Percentiles rank a stretch among this genome's conserved stretches.
These are phyloP conservation scores for Stromatinia cepivora DNA, from an alignment of 2,329 filamentous ascomycete species.

Conservation along the genomic window DNA sequence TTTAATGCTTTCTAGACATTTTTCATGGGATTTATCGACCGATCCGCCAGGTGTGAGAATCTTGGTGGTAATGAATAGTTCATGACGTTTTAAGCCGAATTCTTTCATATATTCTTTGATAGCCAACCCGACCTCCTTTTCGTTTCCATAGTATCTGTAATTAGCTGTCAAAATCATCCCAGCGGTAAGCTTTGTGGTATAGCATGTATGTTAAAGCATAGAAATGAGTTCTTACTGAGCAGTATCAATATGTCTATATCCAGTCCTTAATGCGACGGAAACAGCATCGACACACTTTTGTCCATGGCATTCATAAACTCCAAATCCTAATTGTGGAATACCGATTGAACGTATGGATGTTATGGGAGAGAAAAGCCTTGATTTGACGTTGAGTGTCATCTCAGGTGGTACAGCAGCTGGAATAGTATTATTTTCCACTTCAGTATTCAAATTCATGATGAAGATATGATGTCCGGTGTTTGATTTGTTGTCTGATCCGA, in stretches of 20 bases:
- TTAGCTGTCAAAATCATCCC: neutral
- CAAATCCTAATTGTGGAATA: conserved; percentile 24
- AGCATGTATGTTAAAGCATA: neutral
- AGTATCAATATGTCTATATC: conserved; percentile 20
- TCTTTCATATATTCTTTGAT: conserved; percentile 16
- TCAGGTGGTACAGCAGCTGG: too few relatives aligned
- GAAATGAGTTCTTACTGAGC: conserved; percentile 16
- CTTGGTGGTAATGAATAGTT: conserved; percentile 24
- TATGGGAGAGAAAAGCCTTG: neutral
- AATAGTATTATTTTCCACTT: too few relatives aligned
- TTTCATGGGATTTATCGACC: conserved; percentile 11
- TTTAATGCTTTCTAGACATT: conserved; percentile 23
- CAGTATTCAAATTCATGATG: neutral
- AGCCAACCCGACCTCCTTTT: conserved; percentile 17
- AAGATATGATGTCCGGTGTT: neutral
- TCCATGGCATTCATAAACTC: conserved; percentile 21
- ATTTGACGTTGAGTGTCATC: neutral
- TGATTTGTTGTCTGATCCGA: neutral
- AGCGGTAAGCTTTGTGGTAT: neutral
- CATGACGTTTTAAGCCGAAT: conserved; percentile 8
- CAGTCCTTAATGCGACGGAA: conserved; percentile 13
- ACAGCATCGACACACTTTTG: conserved; percentile 19
- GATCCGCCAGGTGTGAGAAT: conserved; percentile 16
- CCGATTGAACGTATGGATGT: neutral
- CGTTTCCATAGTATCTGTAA: conserved; percentile 24